Evolutionary conservation across 2,329 filamentous ascomycete genomes (phyloP).

Genomic region (Colletotrichum horii): DNA sequence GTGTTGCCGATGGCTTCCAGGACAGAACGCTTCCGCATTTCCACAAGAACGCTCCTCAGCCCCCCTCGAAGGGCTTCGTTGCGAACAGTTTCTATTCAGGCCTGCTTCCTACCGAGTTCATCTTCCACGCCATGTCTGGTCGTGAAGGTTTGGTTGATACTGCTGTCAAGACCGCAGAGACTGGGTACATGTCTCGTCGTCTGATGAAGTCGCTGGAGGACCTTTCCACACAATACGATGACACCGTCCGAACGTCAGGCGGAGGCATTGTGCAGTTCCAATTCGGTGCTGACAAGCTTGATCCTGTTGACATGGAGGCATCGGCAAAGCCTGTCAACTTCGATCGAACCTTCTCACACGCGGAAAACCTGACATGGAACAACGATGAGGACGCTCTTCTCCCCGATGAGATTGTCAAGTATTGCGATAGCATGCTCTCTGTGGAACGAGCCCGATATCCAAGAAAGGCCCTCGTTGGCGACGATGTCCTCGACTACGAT

Average conservation of each 20-base stretch:
- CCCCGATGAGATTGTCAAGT: conserved; percentile 73
- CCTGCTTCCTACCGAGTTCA: conserved; percentile 86
- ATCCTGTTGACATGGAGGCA: conserved; percentile 98
- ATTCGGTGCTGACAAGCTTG: conserved; percentile 93
- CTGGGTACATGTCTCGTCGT: conserved; percentile 97
- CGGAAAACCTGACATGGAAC: conserved; percentile 76
- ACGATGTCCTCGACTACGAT: conserved; percentile 69
- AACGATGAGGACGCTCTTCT: conserved; percentile 76
- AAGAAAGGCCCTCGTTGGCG: conserved; percentile 65
- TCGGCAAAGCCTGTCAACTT: conserved; percentile 92
- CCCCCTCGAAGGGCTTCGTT: conserved; percentile 96
- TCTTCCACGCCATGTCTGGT: conserved; percentile 98
- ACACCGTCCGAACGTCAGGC: conserved; percentile 90
- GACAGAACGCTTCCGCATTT: conserved; percentile 95
- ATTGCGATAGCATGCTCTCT: conserved; percentile 72
- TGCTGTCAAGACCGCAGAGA: conserved; percentile 98
- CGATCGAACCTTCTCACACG: conserved; percentile 86
- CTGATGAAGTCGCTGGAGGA: conserved; percentile 98
- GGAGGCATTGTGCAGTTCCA: conserved; percentile 94
- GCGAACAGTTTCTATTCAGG: conserved; percentile 97
- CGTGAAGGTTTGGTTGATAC: conserved; percentile 99
- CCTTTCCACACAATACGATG: conserved; percentile 89
- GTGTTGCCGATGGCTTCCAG: conserved; percentile 95
- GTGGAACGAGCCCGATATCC: conserved; percentile 70
- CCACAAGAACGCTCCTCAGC: conserved; percentile 87